Conservation (phyloP, 2,329 filamentous ascomycete genomes). For the Fusarium sulawesiense region DNA sequence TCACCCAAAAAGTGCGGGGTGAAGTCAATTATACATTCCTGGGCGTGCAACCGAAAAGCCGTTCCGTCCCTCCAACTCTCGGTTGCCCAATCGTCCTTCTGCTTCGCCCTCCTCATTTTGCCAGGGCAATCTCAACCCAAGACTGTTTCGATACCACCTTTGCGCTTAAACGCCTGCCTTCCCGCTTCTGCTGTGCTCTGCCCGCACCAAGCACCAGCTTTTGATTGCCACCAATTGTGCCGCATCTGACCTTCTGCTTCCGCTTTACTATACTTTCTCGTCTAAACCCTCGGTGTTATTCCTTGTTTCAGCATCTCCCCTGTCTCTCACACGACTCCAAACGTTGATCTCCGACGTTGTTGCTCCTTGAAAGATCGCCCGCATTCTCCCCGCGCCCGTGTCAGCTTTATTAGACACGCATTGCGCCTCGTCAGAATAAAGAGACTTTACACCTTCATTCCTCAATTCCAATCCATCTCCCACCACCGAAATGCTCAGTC, state of each 20-base stretch:
- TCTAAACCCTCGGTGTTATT: slow-evolving; percentile 35
- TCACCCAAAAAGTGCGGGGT: slow-evolving; percentile 45
- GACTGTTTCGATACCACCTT: slow-evolving; percentile 33
- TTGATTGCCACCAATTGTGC: slow-evolving; percentile 42
- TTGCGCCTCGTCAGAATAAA: slow-evolving; percentile 18
- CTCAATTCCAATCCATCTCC: slow-evolving; percentile 28
- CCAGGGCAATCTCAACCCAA: slow-evolving; percentile 42
- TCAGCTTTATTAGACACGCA: slow-evolving; percentile 34
- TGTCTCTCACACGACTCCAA: slow-evolving; percentile 32
- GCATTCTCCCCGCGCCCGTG: slow-evolving; percentile 27
- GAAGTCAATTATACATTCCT: slow-evolving; percentile 36
- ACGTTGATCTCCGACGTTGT: slow-evolving; percentile 38
- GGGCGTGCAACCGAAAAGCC: slow-evolving; percentile 43
- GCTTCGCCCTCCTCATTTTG: slow-evolving; percentile 34
- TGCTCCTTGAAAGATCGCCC: slow-evolving; percentile 29
- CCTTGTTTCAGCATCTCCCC: slow-evolving; percentile 32
- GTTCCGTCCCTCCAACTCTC: slow-evolving; percentile 48
- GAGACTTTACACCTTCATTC: slow-evolving; percentile 27
- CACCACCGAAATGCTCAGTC: slow-evolving; percentile 59
- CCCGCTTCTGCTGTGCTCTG: slow-evolving; percentile 43
- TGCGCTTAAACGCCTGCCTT: slow-evolving; percentile 35
- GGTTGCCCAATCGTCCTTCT: slow-evolving; percentile 36
- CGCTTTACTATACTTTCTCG: slow-evolving; percentile 25
- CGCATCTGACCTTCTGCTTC: slow-evolving; percentile 43
- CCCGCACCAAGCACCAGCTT: slow-evolving; percentile 11